Evolutionary conservation across 1,284 basidiomycete genomes (phyloP), one percentile per base, ranked within the genome.

Genomic region (Calocybe gambosa): DNA sequence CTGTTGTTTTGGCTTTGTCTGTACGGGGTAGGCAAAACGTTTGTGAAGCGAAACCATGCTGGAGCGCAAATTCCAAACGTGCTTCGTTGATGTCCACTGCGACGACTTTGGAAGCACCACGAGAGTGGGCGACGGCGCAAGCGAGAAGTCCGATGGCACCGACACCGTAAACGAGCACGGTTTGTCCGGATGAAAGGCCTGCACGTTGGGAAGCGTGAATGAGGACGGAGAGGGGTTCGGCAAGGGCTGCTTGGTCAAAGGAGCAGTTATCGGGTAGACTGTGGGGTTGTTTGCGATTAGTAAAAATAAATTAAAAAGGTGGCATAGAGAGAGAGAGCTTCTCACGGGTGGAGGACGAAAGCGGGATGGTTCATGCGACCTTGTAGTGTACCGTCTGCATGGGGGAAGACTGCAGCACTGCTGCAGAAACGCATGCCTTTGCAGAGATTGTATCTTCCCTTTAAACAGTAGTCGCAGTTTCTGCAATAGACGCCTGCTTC

Each of bases 391-490:
- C 94, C 94, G 59, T 97, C 93, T 19, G 89, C 75, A 62, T 98
- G 94, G 39, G 94, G 94, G 65, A 85, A 90, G 8, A 90, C 92
- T 65, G 94, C 91, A 38, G 94, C 94, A 45, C 82, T 86, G 50
- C 80, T 85, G 58, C 87, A 89, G 68, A 97, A 98, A 51, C 90
- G 80, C 82, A 98, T 77, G 56, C 69, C 67, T 57, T 83, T 82
- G 76, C 94, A 98, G 49, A 98, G 81, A 71, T 98, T 97, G 74
- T 97, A 98, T 33, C 90, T 78, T n/a, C 89, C 90, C 40, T 74
- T 73, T 33, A 65, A 57, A 64, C 87, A 89, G 60, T 73, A 80
- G 39, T 68, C 63, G 65, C 86, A 89, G 38, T 73, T 73, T 49
- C 79, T 80, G 71, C 93, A 97, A 74, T 84, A 84, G 59, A 93